Conservation (phyloP, 2,329 filamentous ascomycete genomes). For the Fusarium pseudocircinatum region DNA sequence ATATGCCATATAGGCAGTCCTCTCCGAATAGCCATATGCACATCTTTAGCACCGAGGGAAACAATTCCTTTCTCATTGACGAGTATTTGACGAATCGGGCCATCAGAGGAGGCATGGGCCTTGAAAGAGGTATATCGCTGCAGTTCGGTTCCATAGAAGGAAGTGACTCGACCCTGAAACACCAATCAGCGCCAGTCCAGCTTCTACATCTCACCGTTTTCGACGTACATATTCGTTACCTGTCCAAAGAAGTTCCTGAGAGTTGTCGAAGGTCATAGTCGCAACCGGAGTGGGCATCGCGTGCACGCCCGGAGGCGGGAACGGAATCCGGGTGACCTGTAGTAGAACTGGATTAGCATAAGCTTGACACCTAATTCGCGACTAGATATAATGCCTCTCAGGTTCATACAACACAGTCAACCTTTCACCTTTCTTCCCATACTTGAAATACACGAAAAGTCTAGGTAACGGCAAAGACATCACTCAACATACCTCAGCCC, state of each 20-base stretch:
- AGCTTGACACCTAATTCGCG: background rate
- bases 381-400: background rate
- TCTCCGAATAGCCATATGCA: constrained; percentile 88
- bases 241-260: constrained; percentile 90
- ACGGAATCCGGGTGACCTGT: constrained; percentile 81
- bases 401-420: background rate
- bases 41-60: constrained; percentile 80
- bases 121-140: constrained; percentile 91
- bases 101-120: constrained; percentile 77
- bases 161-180: constrained; percentile 81
- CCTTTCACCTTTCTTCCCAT: no score
- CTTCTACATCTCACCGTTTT: background rate
- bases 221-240: constrained; percentile 85
- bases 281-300: constrained; percentile 76
- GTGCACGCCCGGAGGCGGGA: constrained; percentile 80
- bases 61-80: constrained; percentile 93
- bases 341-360: constrained; percentile 15
- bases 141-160: constrained; percentile 86
- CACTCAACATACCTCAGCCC: constrained; percentile 68
- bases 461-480: background rate
- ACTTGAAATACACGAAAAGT: background rate
- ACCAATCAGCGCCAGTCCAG: constrained; percentile 36
- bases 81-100: constrained; percentile 85
- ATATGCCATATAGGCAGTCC: constrained; percentile 92
- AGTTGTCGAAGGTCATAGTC: constrained; percentile 87